Percentiles rank a stretch among this genome's conserved stretches.
Evolutionary conservation across 805 yeast species (phyloP).

Genomic region (Osmozyma mogii): DNA sequence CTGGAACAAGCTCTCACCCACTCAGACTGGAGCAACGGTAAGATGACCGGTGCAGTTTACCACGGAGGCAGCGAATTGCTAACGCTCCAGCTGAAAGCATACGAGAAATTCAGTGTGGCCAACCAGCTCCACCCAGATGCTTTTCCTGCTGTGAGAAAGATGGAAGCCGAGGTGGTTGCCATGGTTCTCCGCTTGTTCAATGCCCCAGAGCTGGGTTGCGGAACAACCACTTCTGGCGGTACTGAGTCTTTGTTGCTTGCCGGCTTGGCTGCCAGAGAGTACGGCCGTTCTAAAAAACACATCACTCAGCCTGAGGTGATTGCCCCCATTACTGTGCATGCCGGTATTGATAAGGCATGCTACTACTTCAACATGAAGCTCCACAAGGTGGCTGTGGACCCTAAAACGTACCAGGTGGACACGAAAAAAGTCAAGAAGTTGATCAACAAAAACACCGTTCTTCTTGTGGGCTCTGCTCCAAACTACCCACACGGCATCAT

Average conservation of each 20-base stretch:
- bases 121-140: conserved; percentile 97
- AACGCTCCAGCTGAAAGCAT: conserved; percentile 69
- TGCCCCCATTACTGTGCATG: conserved; percentile 87
- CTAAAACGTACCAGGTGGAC: conserved; percentile 60
- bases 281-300: conserved; percentile 51
- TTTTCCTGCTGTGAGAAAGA: conserved; percentile 91
- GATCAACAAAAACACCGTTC: conserved; percentile 72
- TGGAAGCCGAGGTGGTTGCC: conserved; percentile 91
- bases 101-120: conserved; percentile 70
- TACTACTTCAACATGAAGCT: conserved; percentile 82
- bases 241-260: conserved; percentile 87
- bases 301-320: conserved; percentile 72
- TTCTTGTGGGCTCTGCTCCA: conserved; percentile 91
- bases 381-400: conserved; percentile 72
- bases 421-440: conserved; percentile 50
- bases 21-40: conserved; percentile 77
- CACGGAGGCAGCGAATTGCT: conserved; percentile 86
- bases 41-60: conserved; percentile 91
- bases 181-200: conserved; percentile 80
- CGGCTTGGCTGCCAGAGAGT: conserved; percentile 81
- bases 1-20: conserved; percentile 44
- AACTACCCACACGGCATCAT: conserved; percentile 95
- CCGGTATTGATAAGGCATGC: conserved; percentile 91
- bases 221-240: conserved; percentile 90
- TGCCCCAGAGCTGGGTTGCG: conserved; percentile 57